Conservation (phyloP, 2,329 filamentous ascomycete genomes). For the Byssothecium circinans region DNA sequence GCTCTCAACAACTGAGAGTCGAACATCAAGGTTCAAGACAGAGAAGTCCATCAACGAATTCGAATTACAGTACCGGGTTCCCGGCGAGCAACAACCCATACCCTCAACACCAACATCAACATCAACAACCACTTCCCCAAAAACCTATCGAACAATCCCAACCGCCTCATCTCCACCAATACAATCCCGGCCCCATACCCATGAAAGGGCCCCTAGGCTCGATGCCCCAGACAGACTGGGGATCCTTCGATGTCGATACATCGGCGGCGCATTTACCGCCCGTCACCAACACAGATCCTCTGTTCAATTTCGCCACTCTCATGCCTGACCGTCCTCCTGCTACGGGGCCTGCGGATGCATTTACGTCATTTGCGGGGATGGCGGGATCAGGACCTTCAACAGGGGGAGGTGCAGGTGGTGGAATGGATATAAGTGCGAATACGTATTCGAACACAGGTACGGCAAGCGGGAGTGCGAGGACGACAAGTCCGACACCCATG, state of each 20-base stretch:
- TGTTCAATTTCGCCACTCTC: slow-evolving; percentile 8
- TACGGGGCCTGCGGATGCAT: neutral
- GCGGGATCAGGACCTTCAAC: too few relatives aligned
- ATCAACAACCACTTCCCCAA: slow-evolving; percentile 10
- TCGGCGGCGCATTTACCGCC: slow-evolving; percentile 6
- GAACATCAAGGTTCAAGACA: slow-evolving; percentile 5
- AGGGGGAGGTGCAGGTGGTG: slow-evolving; percentile 4
- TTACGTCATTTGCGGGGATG: neutral
- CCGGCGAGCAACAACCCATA: slow-evolving; percentile 2
- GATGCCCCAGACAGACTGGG: slow-evolving; percentile 31
- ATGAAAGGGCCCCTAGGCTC: slow-evolving; percentile 22
- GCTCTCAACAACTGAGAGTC: slow-evolving; percentile 8
- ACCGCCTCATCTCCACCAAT: slow-evolving; percentile 4
- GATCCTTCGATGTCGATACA: slow-evolving; percentile 25
- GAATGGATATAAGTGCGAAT: neutral
- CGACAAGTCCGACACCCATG: slow-evolving; percentile 26
- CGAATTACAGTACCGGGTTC: neutral
- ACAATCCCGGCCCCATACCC: slow-evolving; percentile 4
- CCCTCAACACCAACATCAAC: slow-evolving; percentile 4
- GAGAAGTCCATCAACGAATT: slow-evolving; percentile 7
- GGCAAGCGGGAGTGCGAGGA: neutral
- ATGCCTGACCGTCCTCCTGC: neutral
- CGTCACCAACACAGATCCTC: slow-evolving; percentile 6
- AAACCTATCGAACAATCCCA: slow-evolving; percentile 8
- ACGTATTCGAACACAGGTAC: neutral